Evolutionary conservation across 305 asterid species (phyloP).

Genomic region (Solanum hybrid): DNA sequence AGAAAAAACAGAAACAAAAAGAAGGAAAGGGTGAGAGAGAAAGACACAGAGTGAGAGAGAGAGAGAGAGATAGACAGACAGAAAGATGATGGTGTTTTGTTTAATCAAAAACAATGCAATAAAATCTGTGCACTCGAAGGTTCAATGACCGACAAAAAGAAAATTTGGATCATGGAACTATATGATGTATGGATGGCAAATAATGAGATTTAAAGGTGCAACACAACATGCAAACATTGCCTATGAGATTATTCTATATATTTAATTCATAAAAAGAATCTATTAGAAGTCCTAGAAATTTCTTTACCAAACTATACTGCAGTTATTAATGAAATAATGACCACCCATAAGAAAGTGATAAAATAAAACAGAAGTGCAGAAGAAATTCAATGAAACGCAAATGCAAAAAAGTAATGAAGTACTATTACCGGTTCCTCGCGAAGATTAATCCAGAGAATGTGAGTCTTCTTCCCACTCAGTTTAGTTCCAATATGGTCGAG

Average conservation of each 20-base stretch:
- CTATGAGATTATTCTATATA: background rate
- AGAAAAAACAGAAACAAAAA: background rate
- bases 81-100: background rate
- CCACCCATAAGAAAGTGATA: background rate
- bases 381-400: background rate
- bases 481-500: slow-evolving; percentile 79
- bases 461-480: slow-evolving; percentile 46
- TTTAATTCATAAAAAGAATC: background rate
- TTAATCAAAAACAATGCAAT: background rate
- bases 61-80: background rate
- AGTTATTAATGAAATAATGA: background rate
- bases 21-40: background rate
- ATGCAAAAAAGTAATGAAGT: background rate
- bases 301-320: background rate
- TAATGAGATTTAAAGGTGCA: background rate
- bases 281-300: background rate
- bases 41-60: background rate
- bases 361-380: background rate
- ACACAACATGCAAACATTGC: background rate
- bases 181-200: background rate
- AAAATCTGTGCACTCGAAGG: background rate
- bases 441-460: slow-evolving; percentile 84
- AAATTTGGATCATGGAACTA: background rate
- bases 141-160: background rate
- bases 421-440: slow-evolving; percentile 95